These are phyloP conservation scores for Furcasterigmium furcatum DNA, from an alignment of 2,329 filamentous ascomycete genomes.

Conservation along the genomic window DNA sequence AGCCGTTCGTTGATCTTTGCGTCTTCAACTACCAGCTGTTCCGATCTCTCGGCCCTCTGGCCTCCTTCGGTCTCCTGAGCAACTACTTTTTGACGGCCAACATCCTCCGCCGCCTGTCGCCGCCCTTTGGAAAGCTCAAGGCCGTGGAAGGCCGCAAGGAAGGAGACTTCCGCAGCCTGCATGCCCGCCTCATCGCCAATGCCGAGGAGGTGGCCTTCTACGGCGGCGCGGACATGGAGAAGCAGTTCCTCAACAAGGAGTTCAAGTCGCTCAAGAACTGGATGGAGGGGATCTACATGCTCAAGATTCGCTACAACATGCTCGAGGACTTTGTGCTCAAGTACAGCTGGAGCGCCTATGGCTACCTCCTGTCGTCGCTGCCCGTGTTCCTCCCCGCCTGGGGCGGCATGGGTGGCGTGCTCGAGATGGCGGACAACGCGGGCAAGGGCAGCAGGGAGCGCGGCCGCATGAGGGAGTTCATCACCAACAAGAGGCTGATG, in stretches of 20 bases:
- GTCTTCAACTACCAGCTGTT: slow-evolving; percentile 99
- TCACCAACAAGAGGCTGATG: slow-evolving; percentile 98
- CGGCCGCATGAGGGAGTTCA: slow-evolving; percentile 95
- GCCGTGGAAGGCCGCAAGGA: slow-evolving; percentile 93
- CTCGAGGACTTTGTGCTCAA: slow-evolving; percentile 97
- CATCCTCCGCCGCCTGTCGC: slow-evolving; percentile 81
- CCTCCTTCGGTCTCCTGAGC: slow-evolving; percentile 78
- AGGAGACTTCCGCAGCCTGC: slow-evolving; percentile 88
- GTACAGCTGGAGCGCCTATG: slow-evolving; percentile 98
- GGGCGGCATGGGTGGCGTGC: slow-evolving; percentile 75
- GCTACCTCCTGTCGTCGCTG: slow-evolving; percentile 88
- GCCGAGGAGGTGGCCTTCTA: slow-evolving; percentile 98
- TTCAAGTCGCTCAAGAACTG: slow-evolving; percentile 91
- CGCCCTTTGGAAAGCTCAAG: slow-evolving; percentile 95
- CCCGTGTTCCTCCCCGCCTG: slow-evolving; percentile 93
- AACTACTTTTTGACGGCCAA: slow-evolving; percentile 96
- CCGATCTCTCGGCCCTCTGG: slow-evolving; percentile 82
- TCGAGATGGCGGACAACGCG: slow-evolving; percentile 57
- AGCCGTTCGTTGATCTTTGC: slow-evolving; percentile 92
- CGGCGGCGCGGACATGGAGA: slow-evolving; percentile 91
- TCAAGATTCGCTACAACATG: slow-evolving; percentile 98
- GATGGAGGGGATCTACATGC: slow-evolving; percentile 98
- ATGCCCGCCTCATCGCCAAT: slow-evolving; percentile 90
- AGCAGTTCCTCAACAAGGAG: slow-evolving; percentile 84
- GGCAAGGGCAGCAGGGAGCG: slow-evolving; percentile 64